Evolutionary conservation across 1,139 yeast species (phyloP), one percentile per base, ranked within the genome.

Genomic region (Yamadazyma atmosphaerica): DNA sequence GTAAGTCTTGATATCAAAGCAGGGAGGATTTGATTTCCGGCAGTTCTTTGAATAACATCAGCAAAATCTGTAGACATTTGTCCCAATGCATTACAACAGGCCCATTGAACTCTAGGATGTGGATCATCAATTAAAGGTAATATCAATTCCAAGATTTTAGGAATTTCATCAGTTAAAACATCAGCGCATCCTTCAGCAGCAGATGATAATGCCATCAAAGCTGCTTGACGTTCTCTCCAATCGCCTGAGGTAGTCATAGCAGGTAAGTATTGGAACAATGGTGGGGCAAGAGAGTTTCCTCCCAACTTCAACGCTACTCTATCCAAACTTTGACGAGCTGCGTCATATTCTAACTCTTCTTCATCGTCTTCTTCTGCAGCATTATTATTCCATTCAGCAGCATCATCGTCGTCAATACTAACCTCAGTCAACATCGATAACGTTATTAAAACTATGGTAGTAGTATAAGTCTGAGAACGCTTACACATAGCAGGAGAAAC

Each of bases 61-160:
- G 97, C 92, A 65, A 92, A 90, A 65, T 92, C 98, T 0, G 98
- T 92, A n/a, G 96, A 87, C 68, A 94, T 86, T 69, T 92, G 98
- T 36, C 98, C 98, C 48, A 92, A 70, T 0, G 97, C 96, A 59
- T 92, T 92, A 68, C 98, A 92, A 46, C 96, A 86, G 27, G 97
- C 96, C 70, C 90, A 92, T 58, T 92, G 98, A 34, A 94, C 98
- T 61, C 98, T 79, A 47, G 96, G 83, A 54, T 92, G 97, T 4
- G 77, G 77, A 60, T 92, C 98, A 36, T 81, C 71, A 44, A 92
- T 73, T 14, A 86, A 69, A 3, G 98, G 97, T 50, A 89, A 63
- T 32, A 92, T 82, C 79, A 92, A 72, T 51, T 87, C 95, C 49
- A 92, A 68, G 33, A 92, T 79, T 54, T 78, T 80, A 43, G 89